phyloP scores from a whole-genome alignment of 2,329 filamentous ascomycete genomes.

The Neonectria neomacrospora region DNA sequence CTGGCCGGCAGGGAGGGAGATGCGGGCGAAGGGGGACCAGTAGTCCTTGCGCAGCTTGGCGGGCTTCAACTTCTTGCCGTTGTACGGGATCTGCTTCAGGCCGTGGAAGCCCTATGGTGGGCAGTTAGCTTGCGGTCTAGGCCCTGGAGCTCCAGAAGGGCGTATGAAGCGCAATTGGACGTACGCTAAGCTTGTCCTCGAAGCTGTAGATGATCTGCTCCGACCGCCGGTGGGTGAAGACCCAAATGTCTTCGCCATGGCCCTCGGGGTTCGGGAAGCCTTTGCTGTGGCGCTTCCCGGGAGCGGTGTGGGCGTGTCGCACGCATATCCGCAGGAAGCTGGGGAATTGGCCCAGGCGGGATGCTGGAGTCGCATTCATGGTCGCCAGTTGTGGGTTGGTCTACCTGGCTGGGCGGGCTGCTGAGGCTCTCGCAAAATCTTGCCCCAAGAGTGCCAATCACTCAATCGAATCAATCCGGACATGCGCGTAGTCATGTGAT shows the following conservation, averaged over 20 bases:
- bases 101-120: constrained; percentile 52
- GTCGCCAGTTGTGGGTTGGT: constrained; percentile 42
- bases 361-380: constrained; percentile 52
- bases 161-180: constrained; percentile 35
- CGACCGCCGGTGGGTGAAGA: constrained; percentile 62
- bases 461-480: constrained; percentile 28
- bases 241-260: constrained; percentile 69
- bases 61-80: constrained; percentile 74
- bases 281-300: constrained; percentile 36
- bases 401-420: constrained; percentile 33
- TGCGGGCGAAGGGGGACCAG: constrained; percentile 70
- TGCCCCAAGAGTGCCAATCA: constrained; percentile 33
- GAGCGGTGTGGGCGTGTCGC: constrained; percentile 51
- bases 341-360: constrained; percentile 56
- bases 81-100: constrained; percentile 70
- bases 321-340: constrained; percentile 55
- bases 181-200: constrained; percentile 57
- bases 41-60: constrained; percentile 73
- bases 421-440: constrained; percentile 35
- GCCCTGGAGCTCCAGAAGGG: background rate
- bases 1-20: constrained; percentile 65
- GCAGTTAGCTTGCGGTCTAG: constrained; percentile 17
- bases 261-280: constrained; percentile 48
- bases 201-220: constrained; percentile 66
- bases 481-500: constrained; percentile 44